phyloP scores from a whole-genome alignment of 2,329 filamentous ascomycete species.

The Epichloe sp. region DNA sequence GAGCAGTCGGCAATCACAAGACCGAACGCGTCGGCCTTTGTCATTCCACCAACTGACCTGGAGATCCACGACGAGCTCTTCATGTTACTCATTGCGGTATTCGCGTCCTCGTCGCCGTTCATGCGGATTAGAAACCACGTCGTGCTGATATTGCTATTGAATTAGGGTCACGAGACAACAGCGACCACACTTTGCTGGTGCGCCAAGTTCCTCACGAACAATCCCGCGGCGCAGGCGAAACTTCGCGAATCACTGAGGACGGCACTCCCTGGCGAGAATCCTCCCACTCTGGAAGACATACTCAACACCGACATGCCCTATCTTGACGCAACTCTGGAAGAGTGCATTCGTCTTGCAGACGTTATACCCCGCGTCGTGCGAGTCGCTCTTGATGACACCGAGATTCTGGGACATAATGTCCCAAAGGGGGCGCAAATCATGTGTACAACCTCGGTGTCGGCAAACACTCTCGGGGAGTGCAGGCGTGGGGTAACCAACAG shows the following conservation, averaged over 20 bases:
- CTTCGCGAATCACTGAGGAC: slow-evolving; percentile 11
- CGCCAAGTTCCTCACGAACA: slow-evolving; percentile 10
- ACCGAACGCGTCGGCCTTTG: background rate
- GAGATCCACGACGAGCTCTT: slow-evolving; percentile 14
- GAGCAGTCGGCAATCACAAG: background rate
- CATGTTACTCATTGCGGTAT: slow-evolving; percentile 7
- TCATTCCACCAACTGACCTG: background rate
- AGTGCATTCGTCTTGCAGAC: background rate
- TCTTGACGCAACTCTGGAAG: slow-evolving; percentile 1
- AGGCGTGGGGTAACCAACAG: background rate
- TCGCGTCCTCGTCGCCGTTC: too few species aligned
- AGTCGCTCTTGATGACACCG: background rate
- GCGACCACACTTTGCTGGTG: slow-evolving; percentile 10
- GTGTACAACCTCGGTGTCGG: background rate
- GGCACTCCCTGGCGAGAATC: slow-evolving; percentile 2
- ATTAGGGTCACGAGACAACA: slow-evolving; percentile 13
- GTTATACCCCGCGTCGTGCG: background rate
- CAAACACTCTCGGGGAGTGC: background rate
- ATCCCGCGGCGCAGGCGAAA: slow-evolving; percentile 6
- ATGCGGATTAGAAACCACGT: background rate
- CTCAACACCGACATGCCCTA: background rate
- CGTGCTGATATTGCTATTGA: background rate
- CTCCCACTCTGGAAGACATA: background rate
- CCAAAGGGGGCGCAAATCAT: slow-evolving; percentile 2
- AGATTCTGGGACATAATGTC: background rate